Evolutionary conservation across 352 stramenopile species (phyloP).

Genomic region (Phytophthora crassamura): DNA sequence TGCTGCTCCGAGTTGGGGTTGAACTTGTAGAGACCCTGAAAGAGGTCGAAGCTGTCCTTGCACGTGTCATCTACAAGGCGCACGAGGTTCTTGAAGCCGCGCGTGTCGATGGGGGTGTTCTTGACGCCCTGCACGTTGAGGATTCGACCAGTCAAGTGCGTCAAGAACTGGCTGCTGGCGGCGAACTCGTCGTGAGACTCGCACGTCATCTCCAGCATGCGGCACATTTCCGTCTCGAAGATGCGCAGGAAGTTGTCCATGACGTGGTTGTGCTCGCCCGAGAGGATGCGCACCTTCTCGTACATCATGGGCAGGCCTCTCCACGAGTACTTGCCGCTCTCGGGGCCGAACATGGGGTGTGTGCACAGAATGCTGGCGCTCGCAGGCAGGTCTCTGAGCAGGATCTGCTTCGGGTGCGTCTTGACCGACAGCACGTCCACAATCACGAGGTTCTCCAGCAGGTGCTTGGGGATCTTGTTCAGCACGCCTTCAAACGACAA

Average conservation of each 20-base stretch:
- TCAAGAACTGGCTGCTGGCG: conserved; percentile 98
- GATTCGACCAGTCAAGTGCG: conserved; percentile 97
- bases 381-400: conserved; percentile 91
- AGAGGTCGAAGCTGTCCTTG: conserved; percentile 98
- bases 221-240: conserved; percentile 96
- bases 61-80: conserved; percentile 97
- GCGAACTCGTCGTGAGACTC: conserved; percentile 96
- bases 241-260: conserved; percentile 95
- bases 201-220: conserved; percentile 97
- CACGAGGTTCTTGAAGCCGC: conserved; percentile 97
- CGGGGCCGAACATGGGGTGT: conserved; percentile 98
- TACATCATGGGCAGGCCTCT: conserved; percentile 96
- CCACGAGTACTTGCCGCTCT: conserved; percentile 96
- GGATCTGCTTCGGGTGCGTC: conserved; percentile 94
- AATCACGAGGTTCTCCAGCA: conserved; percentile 91
- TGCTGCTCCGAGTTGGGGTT: conserved; percentile 92
- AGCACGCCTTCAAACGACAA: conserved; percentile 80
- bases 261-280: conserved; percentile 57
- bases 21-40: conserved; percentile 98
- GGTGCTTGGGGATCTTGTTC: conserved; percentile 62
- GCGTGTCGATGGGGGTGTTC: conserved; percentile 95
- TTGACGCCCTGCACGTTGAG: conserved; percentile 90
- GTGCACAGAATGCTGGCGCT: conserved; percentile 96
- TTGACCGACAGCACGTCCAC: conserved; percentile 99
- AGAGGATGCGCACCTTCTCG: conserved; percentile 91